A percentile compares a stretch with the other conserved stretches of the same genome.
Conservation (phyloP, 257 asterid genomes). For the Solanum phureja region DNA sequence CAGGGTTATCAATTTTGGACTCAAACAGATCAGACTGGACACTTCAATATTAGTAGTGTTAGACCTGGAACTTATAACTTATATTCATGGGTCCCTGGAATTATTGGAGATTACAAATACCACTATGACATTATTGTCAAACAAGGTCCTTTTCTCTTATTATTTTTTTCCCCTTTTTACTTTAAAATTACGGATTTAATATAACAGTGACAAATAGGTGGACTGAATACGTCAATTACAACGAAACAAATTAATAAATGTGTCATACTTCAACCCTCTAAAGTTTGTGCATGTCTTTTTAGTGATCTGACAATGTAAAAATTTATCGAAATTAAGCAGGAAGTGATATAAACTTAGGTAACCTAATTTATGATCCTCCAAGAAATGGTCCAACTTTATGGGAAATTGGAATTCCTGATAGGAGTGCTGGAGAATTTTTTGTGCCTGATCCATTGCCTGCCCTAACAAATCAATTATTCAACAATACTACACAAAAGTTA, state of each 20-base stretch:
- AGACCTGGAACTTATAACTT: conserved; percentile 6
- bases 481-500: neutral
- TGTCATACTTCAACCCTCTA: neutral
- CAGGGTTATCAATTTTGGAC: conserved; percentile 15
- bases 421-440: conserved; percentile 5
- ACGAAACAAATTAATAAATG: neutral
- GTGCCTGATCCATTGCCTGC: neutral
- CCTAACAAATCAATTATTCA: neutral
- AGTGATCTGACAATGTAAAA: neutral
- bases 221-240: neutral
- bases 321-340: neutral
- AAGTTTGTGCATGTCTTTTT: neutral
- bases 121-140: neutral
- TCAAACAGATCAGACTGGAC: conserved; percentile 1
- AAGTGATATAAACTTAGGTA: neutral
- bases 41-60: neutral
- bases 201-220: neutral
- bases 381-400: conserved; percentile 12
- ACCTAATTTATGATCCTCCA: conserved; percentile 4
- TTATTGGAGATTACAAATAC: conserved; percentile 6
- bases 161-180: neutral
- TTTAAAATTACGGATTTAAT: neutral
- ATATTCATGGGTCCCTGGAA: conserved; percentile 8
- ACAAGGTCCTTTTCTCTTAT: neutral
- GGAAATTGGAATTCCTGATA: conserved; percentile 13